Base-by-base conservation (phyloP, 2,329 filamentous ascomycete genomes). In the Xylaria digitata region DNA sequence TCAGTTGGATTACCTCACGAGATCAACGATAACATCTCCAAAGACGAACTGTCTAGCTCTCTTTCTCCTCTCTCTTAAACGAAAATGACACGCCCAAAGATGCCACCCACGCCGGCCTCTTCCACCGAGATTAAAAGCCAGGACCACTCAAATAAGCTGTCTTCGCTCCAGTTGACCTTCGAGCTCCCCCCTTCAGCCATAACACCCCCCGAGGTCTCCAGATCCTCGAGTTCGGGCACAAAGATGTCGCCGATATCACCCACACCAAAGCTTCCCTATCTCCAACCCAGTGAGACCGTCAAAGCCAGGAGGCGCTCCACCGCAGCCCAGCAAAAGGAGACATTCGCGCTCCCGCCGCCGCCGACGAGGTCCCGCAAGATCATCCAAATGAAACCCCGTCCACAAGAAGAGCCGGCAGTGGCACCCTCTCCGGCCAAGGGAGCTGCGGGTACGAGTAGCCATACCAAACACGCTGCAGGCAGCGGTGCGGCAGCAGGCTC, bases 331-430 rank as follows among this genome's bases (percentile, higher is more conserved):
- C 82, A 83, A 63, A 90, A 88, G 71, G 86, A 89, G 72, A 83
- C 86, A 54, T 96, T 97, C 78, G 87, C 92, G 9, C 86, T 99
- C 17, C 96, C 96, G 21, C 96, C 96, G 9, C 96, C 95, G 17
- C 96, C 96, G 0, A 97, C 94, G 2, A 86, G 95, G 69, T 92
- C 93, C 48, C 90, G 95, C 75, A 98, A 96, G 82, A 98, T 99
- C 77, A 98, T 98, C 65, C 95, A 98, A 81, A 97, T 98, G 94
- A 97, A 97, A 80, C 95, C 87, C 19, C 80, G 83, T 30, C 74
- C 79, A 34, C 81, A 87, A 71, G 76, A 82, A 61, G 37, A 58
- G 19, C 71, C 77, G 42, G 69, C 71, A 30, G 78, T 76, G 56
- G 48, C 71, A 34, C 45, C 70, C 2, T 50, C 71, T 5, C 42